Evolutionary conservation across 2,329 filamentous ascomycete species (phyloP).

Genomic region (Dactylellina drechsleri): DNA sequence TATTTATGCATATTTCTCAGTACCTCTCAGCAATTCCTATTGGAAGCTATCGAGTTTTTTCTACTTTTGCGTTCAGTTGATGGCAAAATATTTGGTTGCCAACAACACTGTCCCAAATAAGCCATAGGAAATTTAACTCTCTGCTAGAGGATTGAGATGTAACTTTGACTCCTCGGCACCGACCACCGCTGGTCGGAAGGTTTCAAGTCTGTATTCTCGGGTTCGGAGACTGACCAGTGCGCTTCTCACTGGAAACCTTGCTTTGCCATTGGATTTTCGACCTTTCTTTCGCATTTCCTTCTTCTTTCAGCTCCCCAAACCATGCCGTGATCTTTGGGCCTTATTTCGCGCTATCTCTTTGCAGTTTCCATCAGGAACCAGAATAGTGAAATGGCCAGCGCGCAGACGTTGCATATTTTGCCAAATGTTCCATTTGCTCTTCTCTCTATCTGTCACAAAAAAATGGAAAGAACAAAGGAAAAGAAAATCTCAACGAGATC

Average conservation of each 20-base stretch:
- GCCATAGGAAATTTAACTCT: constrained; percentile 49
- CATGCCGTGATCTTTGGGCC: constrained; percentile 20
- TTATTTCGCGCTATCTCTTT: constrained; percentile 42
- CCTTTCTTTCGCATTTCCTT: constrained; percentile 46
- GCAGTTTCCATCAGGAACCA: constrained; percentile 8
- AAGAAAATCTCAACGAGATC: constrained; percentile 21
- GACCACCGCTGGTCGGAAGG: constrained; percentile 53
- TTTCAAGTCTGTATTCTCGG: constrained; percentile 37
- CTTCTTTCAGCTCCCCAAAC: constrained; percentile 41
- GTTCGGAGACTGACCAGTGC: constrained; percentile 27
- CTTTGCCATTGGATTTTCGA: constrained; percentile 36
- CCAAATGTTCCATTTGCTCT: constrained; percentile 4
- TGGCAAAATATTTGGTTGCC: constrained; percentile 18
- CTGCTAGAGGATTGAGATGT: constrained; percentile 40
- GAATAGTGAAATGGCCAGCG: constrained; percentile 19
- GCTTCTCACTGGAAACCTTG: constrained; percentile 37
- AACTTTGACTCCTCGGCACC: constrained; percentile 41
- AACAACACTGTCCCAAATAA: constrained; percentile 34
- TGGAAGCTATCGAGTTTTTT: neutral
- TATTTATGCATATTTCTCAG: constrained; percentile 14
- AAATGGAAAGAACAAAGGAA: too few relatives aligned
- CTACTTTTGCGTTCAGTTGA: constrained; percentile 17
- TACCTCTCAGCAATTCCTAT: constrained; percentile 17
- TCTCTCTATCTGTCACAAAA: constrained; percentile 11
- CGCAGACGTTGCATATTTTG: constrained; percentile 17